A percentile compares a stretch with the other conserved stretches of the same genome.
Evolutionary conservation across 768 basidiomycete genomes (phyloP).

Genomic region (Tylopilus vinaceipallidus): DNA sequence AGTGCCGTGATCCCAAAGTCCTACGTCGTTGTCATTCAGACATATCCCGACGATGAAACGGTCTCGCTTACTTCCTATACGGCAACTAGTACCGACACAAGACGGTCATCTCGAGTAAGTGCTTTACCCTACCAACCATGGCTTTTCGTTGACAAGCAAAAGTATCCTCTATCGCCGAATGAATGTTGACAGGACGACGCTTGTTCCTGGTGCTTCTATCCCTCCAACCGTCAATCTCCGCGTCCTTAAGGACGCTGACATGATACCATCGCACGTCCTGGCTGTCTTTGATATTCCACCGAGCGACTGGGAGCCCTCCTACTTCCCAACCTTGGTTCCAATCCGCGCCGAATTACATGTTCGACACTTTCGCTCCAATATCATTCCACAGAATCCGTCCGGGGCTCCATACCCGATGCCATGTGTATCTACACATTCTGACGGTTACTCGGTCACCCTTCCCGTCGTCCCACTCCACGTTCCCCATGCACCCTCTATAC

Average conservation of each 20-base stretch:
- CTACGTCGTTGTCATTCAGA: slow-evolving; percentile 9
- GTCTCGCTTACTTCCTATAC: slow-evolving; percentile 27
- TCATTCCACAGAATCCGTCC: slow-evolving; percentile 33
- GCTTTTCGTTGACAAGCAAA: slow-evolving; percentile 7
- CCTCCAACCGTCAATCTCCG: slow-evolving; percentile 49
- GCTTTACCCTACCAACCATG: background rate
- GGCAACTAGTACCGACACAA: slow-evolving; percentile 13
- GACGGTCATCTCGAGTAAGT: slow-evolving; percentile 32
- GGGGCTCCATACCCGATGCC: slow-evolving; percentile 37
- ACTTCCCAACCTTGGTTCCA: slow-evolving; percentile 48
- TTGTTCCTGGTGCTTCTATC: slow-evolving; percentile 27
- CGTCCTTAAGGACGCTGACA: slow-evolving; percentile 41
- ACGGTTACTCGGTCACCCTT: slow-evolving; percentile 41
- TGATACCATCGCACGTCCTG: slow-evolving; percentile 61
- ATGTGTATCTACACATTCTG: slow-evolving; percentile 14
- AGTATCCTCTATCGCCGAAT: slow-evolving; percentile 34
- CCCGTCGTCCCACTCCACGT: slow-evolving; percentile 48
- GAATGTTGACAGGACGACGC: slow-evolving; percentile 31
- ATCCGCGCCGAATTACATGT: slow-evolving; percentile 49
- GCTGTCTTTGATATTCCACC: slow-evolving; percentile 40
- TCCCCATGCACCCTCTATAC: slow-evolving; percentile 53
- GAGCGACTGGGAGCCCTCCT: slow-evolving; percentile 28
- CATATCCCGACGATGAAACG: slow-evolving; percentile 19
- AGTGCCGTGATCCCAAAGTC: slow-evolving; percentile 9
- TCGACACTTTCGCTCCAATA: slow-evolving; percentile 35